Evolutionary conservation across 1,139 yeast genomes (phyloP).

Genomic region (Pichia sp.): DNA sequence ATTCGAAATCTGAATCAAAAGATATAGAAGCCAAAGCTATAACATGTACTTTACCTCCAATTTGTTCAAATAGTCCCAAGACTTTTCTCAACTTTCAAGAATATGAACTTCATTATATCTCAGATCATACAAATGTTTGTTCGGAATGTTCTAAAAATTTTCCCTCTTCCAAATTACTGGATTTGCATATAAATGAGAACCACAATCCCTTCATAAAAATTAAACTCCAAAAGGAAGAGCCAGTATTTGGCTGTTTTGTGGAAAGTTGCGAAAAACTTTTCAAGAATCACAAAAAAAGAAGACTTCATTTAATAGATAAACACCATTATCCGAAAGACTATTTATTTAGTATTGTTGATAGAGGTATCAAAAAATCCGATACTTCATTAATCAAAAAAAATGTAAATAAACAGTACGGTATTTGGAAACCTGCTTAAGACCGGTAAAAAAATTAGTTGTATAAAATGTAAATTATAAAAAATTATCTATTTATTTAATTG

Average conservation of each 20-base stretch:
- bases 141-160: conserved; percentile 34
- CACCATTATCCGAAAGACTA: conserved; percentile 43
- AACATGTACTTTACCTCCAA: conserved; percentile 17
- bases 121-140: conserved; percentile 30
- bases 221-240: conserved; percentile 31
- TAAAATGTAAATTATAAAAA: too few species aligned
- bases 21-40: conserved; percentile 2
- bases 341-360: conserved; percentile 32
- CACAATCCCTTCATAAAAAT: conserved; percentile 43
- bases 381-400: conserved; percentile 19
- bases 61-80: conserved; percentile 10
- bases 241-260: conserved; percentile 35
- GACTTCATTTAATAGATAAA: conserved; percentile 38
- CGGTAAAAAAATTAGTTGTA: too few species aligned
- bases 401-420: conserved; percentile 7
- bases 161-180: conserved; percentile 32
- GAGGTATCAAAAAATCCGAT: conserved; percentile 22
- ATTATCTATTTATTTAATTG: conserved; percentile 52
- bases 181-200: conserved; percentile 42
- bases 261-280: conserved; percentile 30
- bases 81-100: conserved; percentile 19
- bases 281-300: conserved; percentile 30
- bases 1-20: not conserved
- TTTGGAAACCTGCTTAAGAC: conserved; percentile 14
- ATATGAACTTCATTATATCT: conserved; percentile 31